Base-by-base conservation (phyloP, 2,329 filamentous ascomycete genomes). In the Phoma sp. region DNA sequence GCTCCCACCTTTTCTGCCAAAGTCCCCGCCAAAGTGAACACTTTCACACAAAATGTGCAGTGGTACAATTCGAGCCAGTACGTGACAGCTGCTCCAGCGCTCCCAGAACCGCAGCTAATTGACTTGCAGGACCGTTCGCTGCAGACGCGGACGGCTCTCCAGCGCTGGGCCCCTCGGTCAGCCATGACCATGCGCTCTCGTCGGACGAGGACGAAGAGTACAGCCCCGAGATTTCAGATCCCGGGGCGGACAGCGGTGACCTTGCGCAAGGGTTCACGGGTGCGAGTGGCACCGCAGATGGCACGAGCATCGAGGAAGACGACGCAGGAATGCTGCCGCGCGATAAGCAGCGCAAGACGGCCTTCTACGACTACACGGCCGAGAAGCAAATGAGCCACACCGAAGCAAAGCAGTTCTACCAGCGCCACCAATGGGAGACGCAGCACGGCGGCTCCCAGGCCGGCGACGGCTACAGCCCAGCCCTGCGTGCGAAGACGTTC, bases 341-440 rank as follows among this genome's bases (percentile, higher is more conserved):
- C 64, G 80, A 83, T 65, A 81, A 78, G 68, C 82, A 85, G 69
- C 78, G 81, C 52, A 88, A 88, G 72, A 96, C 92, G 7, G 91
- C 93, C 17, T 96, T 92, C 72, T 97, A 96, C 77, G 93, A 97
- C 75, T 92, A 93, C 68, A 89, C 93, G 46, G 90, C 91, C 47
- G 95, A 99, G 76, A 96, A 95, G 68, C 91, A 93, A 69, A 90
- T 96, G 87, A 96, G 89, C 69, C 92, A 96, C 74, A 88, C 91
- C 21, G 95, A 99, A 73, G 91, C 93, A 55, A 98, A 96, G 76
- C 84, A 97, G 59, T 96, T 98, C 78, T 99, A 96, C 75, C 93
- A 97, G 77, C 84, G 91, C 62, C 92, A 91, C 75, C 90, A 92
- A 74, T 80, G 87, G 53, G 89, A 88, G 58, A 81, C 77, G 33